Evolutionary conservation across 2,329 filamentous ascomycete species (phyloP).

Genomic region (Fusarium transvaalense): DNA sequence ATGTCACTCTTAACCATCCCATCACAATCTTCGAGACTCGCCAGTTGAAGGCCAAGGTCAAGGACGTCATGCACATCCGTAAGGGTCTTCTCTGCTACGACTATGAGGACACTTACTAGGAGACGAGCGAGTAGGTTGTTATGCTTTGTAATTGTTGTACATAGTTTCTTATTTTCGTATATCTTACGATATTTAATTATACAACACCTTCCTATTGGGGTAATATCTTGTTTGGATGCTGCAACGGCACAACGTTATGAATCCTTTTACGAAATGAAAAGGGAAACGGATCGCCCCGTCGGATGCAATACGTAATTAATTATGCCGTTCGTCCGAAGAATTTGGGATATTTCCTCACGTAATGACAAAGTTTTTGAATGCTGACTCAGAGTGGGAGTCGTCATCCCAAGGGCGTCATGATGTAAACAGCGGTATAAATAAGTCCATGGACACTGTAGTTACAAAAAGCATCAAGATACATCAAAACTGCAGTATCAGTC

Average conservation of each 20-base stretch:
- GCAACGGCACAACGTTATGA: not conserved
- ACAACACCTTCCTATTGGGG: not conserved
- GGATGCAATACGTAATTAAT: conserved; percentile 4
- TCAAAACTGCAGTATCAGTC: fast-evolving
- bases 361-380: not conserved
- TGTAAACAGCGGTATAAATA: not conserved
- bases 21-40: conserved; percentile 18
- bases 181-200: not conserved
- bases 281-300: not conserved
- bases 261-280: not conserved
- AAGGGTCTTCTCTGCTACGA: conserved; percentile 25
- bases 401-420: conserved; percentile 12
- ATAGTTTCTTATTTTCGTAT: not conserved
- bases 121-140: fast-evolving
- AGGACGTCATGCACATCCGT: conserved; percentile 27
- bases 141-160: not conserved
- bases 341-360: not conserved
- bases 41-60: conserved; percentile 22
- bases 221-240: not conserved
- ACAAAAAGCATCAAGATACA: too few relatives aligned
- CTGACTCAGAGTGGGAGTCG: conserved; percentile 8
- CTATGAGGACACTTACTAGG: conserved; percentile 24
- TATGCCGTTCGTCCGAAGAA: not conserved
- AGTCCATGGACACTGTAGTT: too few relatives aligned
- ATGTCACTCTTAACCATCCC: conserved; percentile 10